phyloP scores from a whole-genome alignment of 176 grass and related monocot species.

The Tillandsia fasciculata region DNA sequence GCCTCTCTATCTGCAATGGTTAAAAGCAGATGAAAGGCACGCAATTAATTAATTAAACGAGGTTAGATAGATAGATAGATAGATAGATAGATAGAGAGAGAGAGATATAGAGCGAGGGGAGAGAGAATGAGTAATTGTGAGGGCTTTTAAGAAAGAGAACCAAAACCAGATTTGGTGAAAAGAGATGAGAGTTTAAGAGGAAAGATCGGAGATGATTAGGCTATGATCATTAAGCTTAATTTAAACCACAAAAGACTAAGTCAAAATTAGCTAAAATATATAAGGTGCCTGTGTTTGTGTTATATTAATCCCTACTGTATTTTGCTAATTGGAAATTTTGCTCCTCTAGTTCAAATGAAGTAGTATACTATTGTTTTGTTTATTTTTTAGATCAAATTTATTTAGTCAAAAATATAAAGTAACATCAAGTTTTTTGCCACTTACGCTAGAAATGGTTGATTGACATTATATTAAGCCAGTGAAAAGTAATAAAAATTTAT shows the following conservation, averaged over 20 bases:
- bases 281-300: too few relatives aligned
- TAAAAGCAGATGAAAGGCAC: slow-evolving; percentile 4
- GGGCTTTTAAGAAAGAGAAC: not conserved
- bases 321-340: too few relatives aligned
- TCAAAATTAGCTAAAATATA: slow-evolving; percentile 19
- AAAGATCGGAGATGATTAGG: slow-evolving; percentile 35
- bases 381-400: too few relatives aligned
- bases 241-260: slow-evolving; percentile 35
- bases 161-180: slow-evolving; percentile 6
- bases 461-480: too few relatives aligned
- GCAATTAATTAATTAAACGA: not conserved
- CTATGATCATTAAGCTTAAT: slow-evolving; percentile 9
- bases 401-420: too few relatives aligned
- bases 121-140: slow-evolving; percentile 19
- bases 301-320: too few relatives aligned
- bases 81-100: not conserved
- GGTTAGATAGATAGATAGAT: not conserved
- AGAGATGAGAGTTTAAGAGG: slow-evolving; percentile 40
- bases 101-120: not conserved
- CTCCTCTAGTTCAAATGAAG: too few relatives aligned
- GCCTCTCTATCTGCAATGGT: not conserved
- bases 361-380: too few relatives aligned
- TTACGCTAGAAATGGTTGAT: too few relatives aligned
- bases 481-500: too few relatives aligned
- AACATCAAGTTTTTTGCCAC: too few relatives aligned